phyloP scores from a whole-genome alignment of 345 rosid genomes.

The Syzygium aqueum region DNA sequence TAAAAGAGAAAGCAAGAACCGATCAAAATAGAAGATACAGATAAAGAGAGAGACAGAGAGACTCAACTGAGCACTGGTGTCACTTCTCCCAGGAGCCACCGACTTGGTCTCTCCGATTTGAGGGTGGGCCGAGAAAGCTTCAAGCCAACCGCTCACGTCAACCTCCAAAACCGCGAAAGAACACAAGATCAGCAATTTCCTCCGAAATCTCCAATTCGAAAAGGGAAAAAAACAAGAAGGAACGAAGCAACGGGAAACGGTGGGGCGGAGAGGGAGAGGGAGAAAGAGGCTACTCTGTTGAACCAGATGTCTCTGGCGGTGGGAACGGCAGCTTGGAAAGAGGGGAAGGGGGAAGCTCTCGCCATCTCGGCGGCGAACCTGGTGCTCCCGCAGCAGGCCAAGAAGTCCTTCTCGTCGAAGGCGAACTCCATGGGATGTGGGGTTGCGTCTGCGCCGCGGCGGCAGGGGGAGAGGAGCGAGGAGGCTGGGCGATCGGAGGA shows the following conservation, averaged over 20 bases:
- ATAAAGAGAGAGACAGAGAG: neutral
- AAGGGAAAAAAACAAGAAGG: neutral
- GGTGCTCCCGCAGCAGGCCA: constrained; percentile 81
- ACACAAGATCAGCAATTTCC: neutral
- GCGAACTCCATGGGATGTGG: neutral
- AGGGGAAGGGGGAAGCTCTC: constrained; percentile 44
- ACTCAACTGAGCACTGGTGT: constrained; percentile 43
- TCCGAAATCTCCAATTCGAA: neutral
- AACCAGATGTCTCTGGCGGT: constrained; percentile 78
- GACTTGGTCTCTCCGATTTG: constrained; percentile 55
- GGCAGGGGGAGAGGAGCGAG: neutral
- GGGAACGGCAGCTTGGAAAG: constrained; percentile 36
- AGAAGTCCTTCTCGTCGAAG: constrained; percentile 50
- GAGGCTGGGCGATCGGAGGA: neutral
- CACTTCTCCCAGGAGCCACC: constrained; percentile 11
- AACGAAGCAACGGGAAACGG: neutral
- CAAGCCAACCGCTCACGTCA: constrained; percentile 75
- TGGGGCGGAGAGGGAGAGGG: too few relatives aligned
- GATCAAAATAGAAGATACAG: neutral
- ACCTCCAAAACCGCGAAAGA: constrained; percentile 20
- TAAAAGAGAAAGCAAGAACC: too few relatives aligned
- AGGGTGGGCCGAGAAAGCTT: constrained; percentile 90
- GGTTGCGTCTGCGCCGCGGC: neutral
- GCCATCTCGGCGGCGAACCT: constrained; percentile 59
- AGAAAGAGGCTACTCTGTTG: constrained; percentile 30